phyloP scores from a whole-genome alignment of 768 basidiomycete genomes.

The Daedaleopsis nitida region DNA sequence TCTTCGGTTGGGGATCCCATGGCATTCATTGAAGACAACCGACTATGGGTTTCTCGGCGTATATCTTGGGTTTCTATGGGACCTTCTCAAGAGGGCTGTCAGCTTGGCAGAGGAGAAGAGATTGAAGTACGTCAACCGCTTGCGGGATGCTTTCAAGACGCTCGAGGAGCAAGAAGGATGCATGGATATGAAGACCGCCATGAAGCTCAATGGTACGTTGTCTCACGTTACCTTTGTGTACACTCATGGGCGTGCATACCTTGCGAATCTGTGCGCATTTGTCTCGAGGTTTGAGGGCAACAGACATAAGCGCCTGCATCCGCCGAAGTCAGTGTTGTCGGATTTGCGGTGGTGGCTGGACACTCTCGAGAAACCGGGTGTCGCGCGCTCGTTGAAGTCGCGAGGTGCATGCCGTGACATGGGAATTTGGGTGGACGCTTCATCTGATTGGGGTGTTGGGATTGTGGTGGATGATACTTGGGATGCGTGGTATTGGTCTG shows the following conservation, averaged over 20 bases:
- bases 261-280: slow-evolving; percentile 30
- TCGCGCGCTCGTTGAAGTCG: neutral
- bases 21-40: slow-evolving; percentile 23
- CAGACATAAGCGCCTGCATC: slow-evolving; percentile 13
- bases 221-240: slow-evolving; percentile 38
- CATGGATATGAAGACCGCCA: slow-evolving; percentile 14
- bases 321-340: slow-evolving; percentile 25
- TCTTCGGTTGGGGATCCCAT: slow-evolving; percentile 25
- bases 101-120: slow-evolving; percentile 35
- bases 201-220: slow-evolving; percentile 34
- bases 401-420: neutral
- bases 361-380: neutral
- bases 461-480: neutral
- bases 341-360: slow-evolving; percentile 40
- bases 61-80: slow-evolving; percentile 36
- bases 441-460: neutral
- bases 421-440: neutral
- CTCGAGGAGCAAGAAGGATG: neutral
- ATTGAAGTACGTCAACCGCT: slow-evolving; percentile 23
- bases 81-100: slow-evolving; percentile 28
- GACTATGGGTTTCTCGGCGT: slow-evolving; percentile 22
- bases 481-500: neutral
- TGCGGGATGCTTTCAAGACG: slow-evolving; percentile 16
- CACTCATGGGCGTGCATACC: slow-evolving; percentile 26
- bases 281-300: slow-evolving; percentile 16